Base-by-base conservation (phyloP, 192 early-diverging fungal genomes). In the Linnemannia hyalina region DNA sequence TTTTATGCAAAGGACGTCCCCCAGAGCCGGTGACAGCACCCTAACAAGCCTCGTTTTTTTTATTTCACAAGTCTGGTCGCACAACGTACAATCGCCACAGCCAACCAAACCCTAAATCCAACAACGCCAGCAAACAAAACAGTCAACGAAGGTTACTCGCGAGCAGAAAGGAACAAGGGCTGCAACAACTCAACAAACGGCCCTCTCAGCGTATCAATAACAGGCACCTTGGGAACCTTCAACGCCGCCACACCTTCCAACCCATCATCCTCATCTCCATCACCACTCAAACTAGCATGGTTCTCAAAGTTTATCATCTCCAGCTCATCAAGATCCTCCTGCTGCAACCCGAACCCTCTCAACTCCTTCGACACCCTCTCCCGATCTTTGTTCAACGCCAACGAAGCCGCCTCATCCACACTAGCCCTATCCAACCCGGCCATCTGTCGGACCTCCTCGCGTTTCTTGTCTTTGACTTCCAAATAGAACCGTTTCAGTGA, bases 311-410 rank as follows among this genome's bases (percentile, higher is more conserved):
- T 90, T 22, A 85, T 57, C 82, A 89, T 83, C 68, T 91, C 87
- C 22, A 90, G 73, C 36, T 91, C 90, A 38, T 83, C 88, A 60
- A 91, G 75, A 69, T 91, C 89, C 41, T 90, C 81, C 22, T 90
- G 72, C 16, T 68, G 73, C 44, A 86, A 22, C 23, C 84, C 84
- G 29, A 86, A 57, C 11, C 80, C 77, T 22, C 63, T 68, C 63
- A 82, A 57, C 49, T 89, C 80, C 20, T 85, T 76, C 1, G 69
- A n/a, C 68, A 82, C n/a, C 52, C 76, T 74, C 47, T 70, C 74
- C 29, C 73, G 68, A 7, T 74, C 76, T 0, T 73, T 57, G 54
- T 38, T 52, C 52, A 54, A 52, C 29, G n/a, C 32, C 52, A 57
- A 46, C 41, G 44, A 46, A 2, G 65, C 10, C n/a, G 60, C 40